phyloP scores from a whole-genome alignment of 164 flowering plant genomes.

The Umbellularia californica region DNA sequence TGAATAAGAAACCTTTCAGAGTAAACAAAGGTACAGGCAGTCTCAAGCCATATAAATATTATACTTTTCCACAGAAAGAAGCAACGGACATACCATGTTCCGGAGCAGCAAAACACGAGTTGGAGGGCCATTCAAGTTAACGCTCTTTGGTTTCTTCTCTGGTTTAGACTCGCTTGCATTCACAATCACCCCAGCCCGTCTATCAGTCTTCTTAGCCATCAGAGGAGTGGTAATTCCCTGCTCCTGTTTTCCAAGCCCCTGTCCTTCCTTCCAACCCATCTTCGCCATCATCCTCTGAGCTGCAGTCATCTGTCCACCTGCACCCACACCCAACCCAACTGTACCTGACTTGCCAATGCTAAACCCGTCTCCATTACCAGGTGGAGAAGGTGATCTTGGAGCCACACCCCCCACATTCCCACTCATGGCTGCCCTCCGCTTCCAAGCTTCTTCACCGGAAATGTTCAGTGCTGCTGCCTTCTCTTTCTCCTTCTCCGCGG shows the following conservation, averaged over 20 bases:
- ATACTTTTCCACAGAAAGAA: neutral
- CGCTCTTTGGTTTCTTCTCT: constrained; percentile 88
- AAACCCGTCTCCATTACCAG: constrained; percentile 61
- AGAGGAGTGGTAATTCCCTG: constrained; percentile 97
- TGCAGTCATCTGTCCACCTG: constrained; percentile 98
- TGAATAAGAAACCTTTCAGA: neutral
- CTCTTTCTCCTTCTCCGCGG: constrained; percentile 36
- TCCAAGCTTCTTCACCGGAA: constrained; percentile 99
- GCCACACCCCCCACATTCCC: constrained; percentile 32
- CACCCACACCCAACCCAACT: constrained; percentile 87
- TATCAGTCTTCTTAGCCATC: constrained; percentile 96
- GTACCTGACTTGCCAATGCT: constrained; percentile 82
- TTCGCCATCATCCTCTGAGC: constrained; percentile 99
- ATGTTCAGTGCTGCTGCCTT: constrained; percentile 40
- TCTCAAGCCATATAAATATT: neutral
- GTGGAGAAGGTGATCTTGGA: constrained; percentile 70
- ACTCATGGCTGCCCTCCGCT: constrained; percentile 81
- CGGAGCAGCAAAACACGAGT: constrained; percentile 88
- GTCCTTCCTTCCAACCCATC: constrained; percentile 99
- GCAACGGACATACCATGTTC: constrained; percentile 61
- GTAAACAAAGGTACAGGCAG: neutral
- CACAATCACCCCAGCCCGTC: constrained; percentile 95
- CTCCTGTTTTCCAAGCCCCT: constrained; percentile 98
- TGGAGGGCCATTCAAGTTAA: constrained; percentile 70
- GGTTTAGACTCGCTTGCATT: constrained; percentile 80